Conservation (phyloP, 495 filamentous ascomycete species). For the Lentithecium fluviatile region DNA sequence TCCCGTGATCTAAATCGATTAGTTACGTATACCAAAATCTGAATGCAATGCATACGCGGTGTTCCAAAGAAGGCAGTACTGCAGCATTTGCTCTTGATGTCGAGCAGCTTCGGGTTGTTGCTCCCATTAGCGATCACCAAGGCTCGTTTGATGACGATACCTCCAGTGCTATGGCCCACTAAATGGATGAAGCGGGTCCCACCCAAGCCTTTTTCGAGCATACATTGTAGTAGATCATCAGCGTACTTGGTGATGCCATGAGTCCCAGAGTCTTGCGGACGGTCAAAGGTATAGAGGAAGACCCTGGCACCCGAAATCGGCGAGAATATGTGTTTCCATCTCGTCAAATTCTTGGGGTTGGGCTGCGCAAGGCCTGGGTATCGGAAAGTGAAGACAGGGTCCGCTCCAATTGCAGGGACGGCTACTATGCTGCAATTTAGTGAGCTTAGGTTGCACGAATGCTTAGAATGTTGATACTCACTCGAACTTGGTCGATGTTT, state of each 20-base stretch:
- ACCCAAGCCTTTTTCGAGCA: constrained; percentile 2
- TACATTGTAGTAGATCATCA: neutral
- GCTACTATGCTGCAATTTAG: constrained; percentile 2
- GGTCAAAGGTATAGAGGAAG: constrained; percentile 8
- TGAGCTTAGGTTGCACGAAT: neutral
- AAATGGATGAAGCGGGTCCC: constrained; percentile 2
- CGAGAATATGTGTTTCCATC: constrained; percentile 9
- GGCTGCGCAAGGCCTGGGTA: neutral
- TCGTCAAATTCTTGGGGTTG: neutral
- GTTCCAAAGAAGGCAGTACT: constrained; percentile 18
- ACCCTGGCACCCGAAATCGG: constrained; percentile 3
- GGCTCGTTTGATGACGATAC: constrained; percentile 9
- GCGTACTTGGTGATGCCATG: constrained; percentile 8
- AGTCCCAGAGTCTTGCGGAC: neutral
- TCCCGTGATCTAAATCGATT: constrained; percentile 20
- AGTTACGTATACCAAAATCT: no score
- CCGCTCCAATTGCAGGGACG: constrained; percentile 12
- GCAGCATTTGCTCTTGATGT: constrained; percentile 13
- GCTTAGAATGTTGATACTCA: neutral
- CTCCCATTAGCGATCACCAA: constrained; percentile 12
- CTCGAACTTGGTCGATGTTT: neutral
- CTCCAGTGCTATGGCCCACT: constrained; percentile 14
- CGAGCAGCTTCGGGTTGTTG: neutral
- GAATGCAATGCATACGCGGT: constrained; percentile 11
- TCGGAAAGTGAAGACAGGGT: constrained; percentile 2